phyloP scores from a whole-genome alignment of 176 grass and related monocot genomes.

The Phragmites australis region DNA sequence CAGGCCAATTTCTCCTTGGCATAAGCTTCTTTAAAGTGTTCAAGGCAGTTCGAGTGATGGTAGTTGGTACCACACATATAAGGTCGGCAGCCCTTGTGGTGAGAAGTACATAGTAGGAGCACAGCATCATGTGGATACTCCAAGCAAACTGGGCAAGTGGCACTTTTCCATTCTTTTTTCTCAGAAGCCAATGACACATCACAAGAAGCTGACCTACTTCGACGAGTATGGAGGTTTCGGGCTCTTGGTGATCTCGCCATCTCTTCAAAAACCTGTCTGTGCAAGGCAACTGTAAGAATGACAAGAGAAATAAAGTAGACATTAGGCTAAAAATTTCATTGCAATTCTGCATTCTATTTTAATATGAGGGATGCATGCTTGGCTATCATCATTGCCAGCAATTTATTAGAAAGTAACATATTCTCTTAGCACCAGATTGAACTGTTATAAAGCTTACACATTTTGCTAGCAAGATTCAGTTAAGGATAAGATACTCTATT shows the following conservation, averaged over 20 bases:
- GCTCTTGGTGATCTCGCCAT: constrained; percentile 59
- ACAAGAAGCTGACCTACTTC: constrained; percentile 44
- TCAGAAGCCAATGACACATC: constrained; percentile 44
- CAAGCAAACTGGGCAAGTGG: constrained; percentile 83
- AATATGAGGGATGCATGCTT: neutral
- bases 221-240: constrained; percentile 45
- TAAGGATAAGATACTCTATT: neutral
- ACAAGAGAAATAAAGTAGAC: constrained; percentile 8
- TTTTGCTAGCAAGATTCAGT: constrained; percentile 7
- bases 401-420: constrained; percentile 20
- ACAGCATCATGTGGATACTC: constrained; percentile 94
- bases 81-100: constrained; percentile 89
- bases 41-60: constrained; percentile 87
- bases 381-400: neutral
- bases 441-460: neutral
- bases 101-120: constrained; percentile 92
- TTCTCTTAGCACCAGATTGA: neutral
- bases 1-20: constrained; percentile 49
- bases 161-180: constrained; percentile 85
- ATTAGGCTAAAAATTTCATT: neutral
- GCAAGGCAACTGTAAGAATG: constrained; percentile 29
- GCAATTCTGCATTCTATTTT: too few species aligned
- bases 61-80: constrained; percentile 94
- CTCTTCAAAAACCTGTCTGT: constrained; percentile 28
- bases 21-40: constrained; percentile 82